Evolutionary conservation across 148 eudicot species (phyloP).

Genomic region (Rhododendron ferrugineum): DNA sequence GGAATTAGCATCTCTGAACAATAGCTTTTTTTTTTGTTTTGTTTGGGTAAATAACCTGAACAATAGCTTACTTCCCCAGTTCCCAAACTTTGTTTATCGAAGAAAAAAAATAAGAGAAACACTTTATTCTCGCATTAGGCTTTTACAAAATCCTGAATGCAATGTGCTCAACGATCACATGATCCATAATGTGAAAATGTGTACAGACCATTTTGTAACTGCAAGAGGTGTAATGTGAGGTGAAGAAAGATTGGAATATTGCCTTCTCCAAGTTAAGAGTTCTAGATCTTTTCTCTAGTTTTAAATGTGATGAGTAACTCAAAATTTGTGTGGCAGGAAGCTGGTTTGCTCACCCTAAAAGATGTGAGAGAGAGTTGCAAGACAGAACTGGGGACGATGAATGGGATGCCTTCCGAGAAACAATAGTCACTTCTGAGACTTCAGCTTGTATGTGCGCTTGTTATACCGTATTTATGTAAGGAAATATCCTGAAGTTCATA

Average conservation of each 20-base stretch:
- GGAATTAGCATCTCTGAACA: background rate
- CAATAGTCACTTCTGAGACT: slow-evolving; percentile 26
- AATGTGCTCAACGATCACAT: background rate
- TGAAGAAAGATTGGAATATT: background rate
- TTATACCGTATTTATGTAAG: background rate
- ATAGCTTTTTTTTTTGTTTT: background rate
- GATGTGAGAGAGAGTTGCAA: slow-evolving; percentile 58
- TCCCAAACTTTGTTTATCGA: background rate
- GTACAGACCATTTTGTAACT: background rate
- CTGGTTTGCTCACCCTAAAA: slow-evolving; percentile 36
- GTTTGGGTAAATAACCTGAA: background rate
- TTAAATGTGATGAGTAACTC: background rate
- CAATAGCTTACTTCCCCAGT: background rate
- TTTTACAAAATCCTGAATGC: background rate
- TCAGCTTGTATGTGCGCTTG: slow-evolving; percentile 5
- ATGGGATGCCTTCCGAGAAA: slow-evolving; percentile 24
- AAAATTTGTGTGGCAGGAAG: slow-evolving; percentile 41
- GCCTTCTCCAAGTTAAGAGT: background rate
- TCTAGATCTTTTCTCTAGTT: background rate
- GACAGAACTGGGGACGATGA: slow-evolving; percentile 35
- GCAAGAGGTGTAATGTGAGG: background rate
- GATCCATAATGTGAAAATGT: background rate
- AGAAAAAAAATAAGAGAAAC: background rate
- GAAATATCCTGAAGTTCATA: background rate
- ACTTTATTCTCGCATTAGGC: background rate